Conservation (phyloP, 768 basidiomycete genomes). For the Serpula lacrymans region DNA sequence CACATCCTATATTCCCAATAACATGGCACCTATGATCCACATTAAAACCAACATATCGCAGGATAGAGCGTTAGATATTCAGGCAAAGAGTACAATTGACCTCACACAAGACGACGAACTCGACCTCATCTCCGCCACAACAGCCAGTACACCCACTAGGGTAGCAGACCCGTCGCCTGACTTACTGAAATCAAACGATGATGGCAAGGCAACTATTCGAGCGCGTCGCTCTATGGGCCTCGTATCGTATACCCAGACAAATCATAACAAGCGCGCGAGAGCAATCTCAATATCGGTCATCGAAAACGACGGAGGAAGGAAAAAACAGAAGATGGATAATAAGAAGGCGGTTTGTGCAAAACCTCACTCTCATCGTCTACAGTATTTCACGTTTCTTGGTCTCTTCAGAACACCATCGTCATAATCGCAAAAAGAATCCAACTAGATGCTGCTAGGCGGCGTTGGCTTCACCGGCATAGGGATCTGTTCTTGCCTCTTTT, state of each 20-base stretch:
- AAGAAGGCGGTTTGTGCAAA: conserved; percentile 35
- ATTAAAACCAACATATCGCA: no score
- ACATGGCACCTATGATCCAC: no score
- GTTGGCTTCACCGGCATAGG: conserved; percentile 44
- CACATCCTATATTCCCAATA: no score
- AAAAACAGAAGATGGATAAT: conserved; percentile 31
- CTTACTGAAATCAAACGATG: no score
- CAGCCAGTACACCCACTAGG: conserved; percentile 28
- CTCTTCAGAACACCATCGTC: conserved; percentile 37
- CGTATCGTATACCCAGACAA: neutral
- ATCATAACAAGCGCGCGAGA: conserved; percentile 16
- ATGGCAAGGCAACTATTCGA: conserved; percentile 4
- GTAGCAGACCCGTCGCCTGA: conserved; percentile 25
- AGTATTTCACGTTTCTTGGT: neutral
- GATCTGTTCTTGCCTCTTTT: conserved; percentile 46
- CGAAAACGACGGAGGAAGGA: conserved; percentile 8
- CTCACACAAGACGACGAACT: conserved; percentile 20
- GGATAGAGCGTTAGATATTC: no score
- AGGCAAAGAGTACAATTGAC: no score
- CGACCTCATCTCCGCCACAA: conserved; percentile 25
- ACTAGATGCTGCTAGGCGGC: conserved; percentile 39
- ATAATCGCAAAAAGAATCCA: conserved; percentile 33
- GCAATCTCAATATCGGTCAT: conserved; percentile 2
- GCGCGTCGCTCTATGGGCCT: conserved; percentile 10
- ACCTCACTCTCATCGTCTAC: neutral